A percentile compares a stretch with the other conserved stretches of the same genome.
These are phyloP conservation scores for Azolla pinnata DNA, from an alignment of 75 land plant genomes.

Conservation along the genomic window DNA sequence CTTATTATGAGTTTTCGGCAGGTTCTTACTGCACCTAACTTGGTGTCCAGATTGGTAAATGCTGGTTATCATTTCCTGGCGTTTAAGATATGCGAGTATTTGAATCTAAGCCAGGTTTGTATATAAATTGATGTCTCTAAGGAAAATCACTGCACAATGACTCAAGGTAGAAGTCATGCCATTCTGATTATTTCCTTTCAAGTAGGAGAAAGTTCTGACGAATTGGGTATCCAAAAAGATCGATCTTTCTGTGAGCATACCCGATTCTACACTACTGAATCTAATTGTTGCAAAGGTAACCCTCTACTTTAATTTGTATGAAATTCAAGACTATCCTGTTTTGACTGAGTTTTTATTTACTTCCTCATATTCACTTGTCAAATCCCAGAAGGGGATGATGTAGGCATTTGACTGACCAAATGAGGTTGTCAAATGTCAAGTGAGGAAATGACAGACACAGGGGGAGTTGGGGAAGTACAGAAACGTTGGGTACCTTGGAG, in stretches of 20 bases:
- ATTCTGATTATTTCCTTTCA: conserved; percentile 5
- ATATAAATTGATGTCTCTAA: background rate
- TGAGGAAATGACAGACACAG: no score
- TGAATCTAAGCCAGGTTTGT: conserved; percentile 70
- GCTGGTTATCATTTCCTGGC: conserved; percentile 74
- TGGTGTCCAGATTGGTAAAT: conserved; percentile 79
- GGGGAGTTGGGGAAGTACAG: no score
- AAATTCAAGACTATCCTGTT: no score
- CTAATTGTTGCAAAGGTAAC: conserved; percentile 83
- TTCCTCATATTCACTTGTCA: background rate
- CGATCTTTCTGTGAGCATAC: conserved; percentile 53
- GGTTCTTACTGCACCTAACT: conserved; percentile 74
- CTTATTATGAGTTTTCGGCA: conserved; percentile 22
- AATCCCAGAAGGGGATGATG: no score
- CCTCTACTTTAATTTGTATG: no score
- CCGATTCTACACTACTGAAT: conserved; percentile 64
- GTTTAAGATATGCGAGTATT: conserved; percentile 78
- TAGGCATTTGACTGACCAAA: no score
- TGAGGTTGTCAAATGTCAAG: no score
- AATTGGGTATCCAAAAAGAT: conserved; percentile 96
- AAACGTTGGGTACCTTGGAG: no score
- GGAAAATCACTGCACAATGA: background rate
- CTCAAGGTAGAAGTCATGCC: no score
- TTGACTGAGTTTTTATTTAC: conserved; percentile 7
- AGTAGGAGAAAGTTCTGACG: conserved; percentile 85